These are phyloP conservation scores for Prunus kanzakura DNA, from an alignment of 306 rosid species.

Conservation along the genomic window DNA sequence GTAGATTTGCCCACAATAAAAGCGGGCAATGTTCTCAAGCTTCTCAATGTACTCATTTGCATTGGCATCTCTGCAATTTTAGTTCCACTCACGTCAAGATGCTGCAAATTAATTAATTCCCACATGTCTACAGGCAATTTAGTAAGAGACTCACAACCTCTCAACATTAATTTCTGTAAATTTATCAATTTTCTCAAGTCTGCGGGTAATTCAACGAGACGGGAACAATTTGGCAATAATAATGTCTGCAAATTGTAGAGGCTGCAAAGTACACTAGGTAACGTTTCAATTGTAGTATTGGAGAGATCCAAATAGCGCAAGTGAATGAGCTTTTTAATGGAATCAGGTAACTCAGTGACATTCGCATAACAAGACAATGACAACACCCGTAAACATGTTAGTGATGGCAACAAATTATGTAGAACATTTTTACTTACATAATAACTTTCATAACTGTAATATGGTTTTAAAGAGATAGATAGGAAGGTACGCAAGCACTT, in stretches of 20 bases:
- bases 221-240: too few relatives aligned
- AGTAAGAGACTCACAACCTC: neutral
- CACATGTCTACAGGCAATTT: neutral
- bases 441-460: neutral
- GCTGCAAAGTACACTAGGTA: neutral
- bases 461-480: too few relatives aligned
- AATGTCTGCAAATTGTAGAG: slow-evolving; percentile 20
- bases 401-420: neutral
- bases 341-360: neutral
- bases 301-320: slow-evolving; percentile 3
- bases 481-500: neutral
- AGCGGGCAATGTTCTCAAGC: neutral
- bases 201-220: too few relatives aligned
- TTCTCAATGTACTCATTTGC: neutral
- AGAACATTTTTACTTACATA: neutral
- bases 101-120: neutral
- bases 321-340: neutral
- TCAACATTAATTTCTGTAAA: neutral
- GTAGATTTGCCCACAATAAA: neutral
- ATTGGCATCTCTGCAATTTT: neutral
- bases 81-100: neutral
- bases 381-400: neutral
- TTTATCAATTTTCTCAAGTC: neutral
- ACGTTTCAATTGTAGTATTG: rapidly evolving
- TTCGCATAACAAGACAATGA: rapidly evolving